Conservation (phyloP, 176 grass and related monocot species). For the Carex pumila region DNA sequence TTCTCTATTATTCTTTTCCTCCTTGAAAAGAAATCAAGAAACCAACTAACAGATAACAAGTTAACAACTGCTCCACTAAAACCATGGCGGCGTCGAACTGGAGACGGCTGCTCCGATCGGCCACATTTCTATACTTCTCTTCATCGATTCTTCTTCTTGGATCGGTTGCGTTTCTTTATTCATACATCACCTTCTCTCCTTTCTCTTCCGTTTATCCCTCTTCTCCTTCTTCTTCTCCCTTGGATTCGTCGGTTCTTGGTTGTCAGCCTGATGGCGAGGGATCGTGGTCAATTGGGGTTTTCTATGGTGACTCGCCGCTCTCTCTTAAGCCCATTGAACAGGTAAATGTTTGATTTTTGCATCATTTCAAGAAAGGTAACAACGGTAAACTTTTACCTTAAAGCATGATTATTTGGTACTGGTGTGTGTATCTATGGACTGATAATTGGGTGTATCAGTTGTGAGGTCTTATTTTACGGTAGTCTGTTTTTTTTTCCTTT, state of each 20-base stretch:
- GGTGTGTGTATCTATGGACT: too few relatives aligned
- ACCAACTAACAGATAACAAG: background rate
- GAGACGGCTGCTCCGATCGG: conserved; percentile 10
- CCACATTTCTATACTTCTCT: conserved; percentile 31
- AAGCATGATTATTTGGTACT: background rate
- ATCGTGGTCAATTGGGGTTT: conserved; percentile 74
- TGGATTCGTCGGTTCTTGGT: background rate
- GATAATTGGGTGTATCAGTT: background rate
- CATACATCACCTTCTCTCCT: conserved; percentile 44
- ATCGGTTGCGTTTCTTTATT: conserved; percentile 41
- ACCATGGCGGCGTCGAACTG: conserved; percentile 24
- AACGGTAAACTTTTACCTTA: background rate
- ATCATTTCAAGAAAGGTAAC: background rate
- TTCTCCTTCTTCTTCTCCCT: conserved; percentile 13
- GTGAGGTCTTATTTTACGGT: background rate
- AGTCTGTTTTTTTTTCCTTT: too few relatives aligned
- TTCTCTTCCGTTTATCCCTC: conserved; percentile 25
- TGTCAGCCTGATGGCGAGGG: conserved; percentile 76
- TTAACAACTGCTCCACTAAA: background rate
- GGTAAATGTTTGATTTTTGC: conserved; percentile 17
- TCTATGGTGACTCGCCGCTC: conserved; percentile 65
- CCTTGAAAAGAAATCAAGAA: background rate
- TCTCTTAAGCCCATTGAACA: conserved; percentile 60
- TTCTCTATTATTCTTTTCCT: background rate
- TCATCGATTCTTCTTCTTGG: conserved; percentile 30